phyloP scores from a whole-genome alignment of 345 rosid species.

The Orychophragmus violaceus region DNA sequence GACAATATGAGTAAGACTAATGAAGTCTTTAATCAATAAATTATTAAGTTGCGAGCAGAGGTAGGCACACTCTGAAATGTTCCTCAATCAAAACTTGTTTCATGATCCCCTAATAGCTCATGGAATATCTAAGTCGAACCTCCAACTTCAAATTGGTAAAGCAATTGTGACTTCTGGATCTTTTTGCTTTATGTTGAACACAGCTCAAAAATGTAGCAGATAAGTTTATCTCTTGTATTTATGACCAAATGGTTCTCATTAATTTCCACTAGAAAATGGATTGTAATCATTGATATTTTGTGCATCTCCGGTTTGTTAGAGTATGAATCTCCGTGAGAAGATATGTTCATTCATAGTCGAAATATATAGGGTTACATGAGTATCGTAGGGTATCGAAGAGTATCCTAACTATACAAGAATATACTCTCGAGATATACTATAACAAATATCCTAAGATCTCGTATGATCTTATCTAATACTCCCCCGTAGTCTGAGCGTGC shows the following conservation, averaged over 20 bases:
- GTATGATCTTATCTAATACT: no score
- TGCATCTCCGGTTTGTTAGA: neutral
- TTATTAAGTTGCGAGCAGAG: neutral
- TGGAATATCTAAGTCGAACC: neutral
- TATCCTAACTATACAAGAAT: no score
- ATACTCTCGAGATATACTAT: no score
- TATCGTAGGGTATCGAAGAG: no score
- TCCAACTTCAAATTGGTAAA: neutral
- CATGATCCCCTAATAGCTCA: conserved; percentile 49
- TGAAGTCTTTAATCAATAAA: conserved; percentile 1
- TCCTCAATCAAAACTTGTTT: neutral
- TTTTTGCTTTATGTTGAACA: neutral
- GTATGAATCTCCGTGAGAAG: no score
- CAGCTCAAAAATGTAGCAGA: neutral
- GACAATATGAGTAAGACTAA: neutral
- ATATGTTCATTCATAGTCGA: no score
- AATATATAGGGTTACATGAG: no score
- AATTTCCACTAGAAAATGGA: neutral
- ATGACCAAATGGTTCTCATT: neutral
- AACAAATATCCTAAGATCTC: no score
- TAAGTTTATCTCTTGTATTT: neutral
- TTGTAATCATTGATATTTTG: neutral
- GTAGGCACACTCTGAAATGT: neutral
- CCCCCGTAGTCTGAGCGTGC: no score
- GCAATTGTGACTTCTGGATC: neutral